A percentile compares a stretch with the other conserved stretches of the same genome.
These are phyloP conservation scores for Vanrija pseudolonga DNA, from an alignment of 1,284 basidiomycete species.

Conservation along the genomic window DNA sequence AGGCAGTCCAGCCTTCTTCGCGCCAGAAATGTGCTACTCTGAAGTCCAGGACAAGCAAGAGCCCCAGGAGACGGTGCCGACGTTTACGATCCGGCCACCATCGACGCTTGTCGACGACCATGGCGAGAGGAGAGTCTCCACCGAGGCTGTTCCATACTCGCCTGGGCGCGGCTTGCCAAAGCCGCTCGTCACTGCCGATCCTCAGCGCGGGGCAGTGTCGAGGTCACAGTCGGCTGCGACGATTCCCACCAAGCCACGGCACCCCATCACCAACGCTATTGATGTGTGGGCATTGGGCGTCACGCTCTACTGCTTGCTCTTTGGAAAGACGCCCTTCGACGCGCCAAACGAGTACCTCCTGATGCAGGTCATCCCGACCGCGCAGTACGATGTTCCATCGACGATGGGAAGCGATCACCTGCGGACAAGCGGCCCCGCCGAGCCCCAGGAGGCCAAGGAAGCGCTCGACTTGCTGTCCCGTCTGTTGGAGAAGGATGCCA, in stretches of 20 bases:
- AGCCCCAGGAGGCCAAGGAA: conserved; percentile 50
- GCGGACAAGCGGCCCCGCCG: conserved; percentile 54
- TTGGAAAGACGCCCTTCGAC: conserved; percentile 73
- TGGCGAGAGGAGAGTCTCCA: conserved; percentile 1
- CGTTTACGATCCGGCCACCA: conserved; percentile 39
- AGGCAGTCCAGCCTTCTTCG: conserved; percentile 95
- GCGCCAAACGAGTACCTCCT: conserved; percentile 70
- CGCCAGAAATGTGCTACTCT: conserved; percentile 81
- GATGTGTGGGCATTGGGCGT: conserved; percentile 99
- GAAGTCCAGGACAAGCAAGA: conserved; percentile 29
- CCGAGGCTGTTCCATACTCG: background rate
- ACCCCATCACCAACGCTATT: conserved; percentile 86
- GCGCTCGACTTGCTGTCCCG: conserved; percentile 69
- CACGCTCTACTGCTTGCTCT: conserved; percentile 90
- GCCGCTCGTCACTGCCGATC: background rate
- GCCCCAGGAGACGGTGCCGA: conserved; percentile 20
- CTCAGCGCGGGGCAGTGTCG: conserved; percentile 2
- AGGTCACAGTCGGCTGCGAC: conserved; percentile 34
- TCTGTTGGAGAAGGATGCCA: conserved; percentile 78
- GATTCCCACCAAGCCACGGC: conserved; percentile 51
- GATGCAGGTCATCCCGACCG: conserved; percentile 77
- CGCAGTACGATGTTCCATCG: conserved; percentile 67
- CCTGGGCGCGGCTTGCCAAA: background rate
- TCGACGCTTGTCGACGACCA: conserved; percentile 9
- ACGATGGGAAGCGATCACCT: conserved; percentile 72